Conservation (phyloP, 179 eudicot species). For the Vitellaria paradoxa region DNA sequence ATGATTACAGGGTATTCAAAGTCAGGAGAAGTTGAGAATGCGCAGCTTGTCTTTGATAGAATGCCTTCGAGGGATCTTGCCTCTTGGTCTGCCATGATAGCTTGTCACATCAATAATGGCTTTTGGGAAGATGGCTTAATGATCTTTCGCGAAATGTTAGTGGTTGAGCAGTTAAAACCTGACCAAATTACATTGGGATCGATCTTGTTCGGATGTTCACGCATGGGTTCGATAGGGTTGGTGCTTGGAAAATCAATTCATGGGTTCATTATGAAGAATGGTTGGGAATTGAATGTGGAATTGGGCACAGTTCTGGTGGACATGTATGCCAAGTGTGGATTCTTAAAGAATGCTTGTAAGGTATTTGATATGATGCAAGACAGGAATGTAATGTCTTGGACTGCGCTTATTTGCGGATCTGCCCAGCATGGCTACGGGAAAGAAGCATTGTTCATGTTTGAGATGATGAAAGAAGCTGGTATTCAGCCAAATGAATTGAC, state of each 20-base stretch:
- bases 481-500: constrained; percentile 47
- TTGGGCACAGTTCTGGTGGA: constrained; percentile 42
- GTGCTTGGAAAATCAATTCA: constrained; percentile 41
- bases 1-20: constrained; percentile 37
- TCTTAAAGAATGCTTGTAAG: constrained; percentile 27
- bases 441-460: constrained; percentile 35
- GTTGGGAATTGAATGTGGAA: constrained; percentile 37
- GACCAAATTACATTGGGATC: constrained; percentile 30
- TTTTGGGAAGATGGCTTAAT: constrained; percentile 25
- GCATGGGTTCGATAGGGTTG: constrained; percentile 33
- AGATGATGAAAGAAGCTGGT: constrained; percentile 33
- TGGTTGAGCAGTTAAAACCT: constrained; percentile 24
- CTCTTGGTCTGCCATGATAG: constrained; percentile 49
- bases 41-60: constrained; percentile 27
- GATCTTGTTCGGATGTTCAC: constrained; percentile 27
- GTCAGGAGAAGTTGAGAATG: constrained; percentile 25
- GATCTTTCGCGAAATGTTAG: constrained; percentile 27
- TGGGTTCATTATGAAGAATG: constrained; percentile 29
- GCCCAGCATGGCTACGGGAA: constrained; percentile 41
- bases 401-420: constrained; percentile 46
- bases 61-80: constrained; percentile 33
- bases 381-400: constrained; percentile 47
- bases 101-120: constrained; percentile 28
- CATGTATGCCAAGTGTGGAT: constrained; percentile 50
- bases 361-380: constrained; percentile 41